phyloP scores from a whole-genome alignment of 495 filamentous ascomycete genomes.

The Niebla homalea region DNA sequence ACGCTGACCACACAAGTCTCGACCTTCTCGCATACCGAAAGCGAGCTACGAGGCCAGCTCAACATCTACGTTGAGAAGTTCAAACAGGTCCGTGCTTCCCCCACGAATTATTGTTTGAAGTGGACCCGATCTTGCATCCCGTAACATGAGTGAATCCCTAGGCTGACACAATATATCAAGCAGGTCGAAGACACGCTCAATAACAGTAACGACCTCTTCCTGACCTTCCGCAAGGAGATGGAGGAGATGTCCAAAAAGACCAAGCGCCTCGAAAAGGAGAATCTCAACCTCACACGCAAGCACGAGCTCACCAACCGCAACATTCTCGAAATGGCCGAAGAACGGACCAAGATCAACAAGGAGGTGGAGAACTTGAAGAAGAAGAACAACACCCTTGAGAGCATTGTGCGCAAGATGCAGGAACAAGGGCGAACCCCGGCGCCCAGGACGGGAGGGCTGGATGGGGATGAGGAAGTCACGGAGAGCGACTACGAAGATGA shows the following conservation, averaged over 20 bases:
- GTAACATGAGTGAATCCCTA: neutral
- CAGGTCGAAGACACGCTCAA: conserved; percentile 98
- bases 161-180: conserved; percentile 1
- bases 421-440: conserved; percentile 63
- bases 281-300: conserved; percentile 78
- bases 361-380: conserved; percentile 71
- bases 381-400: conserved; percentile 85
- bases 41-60: conserved; percentile 82
- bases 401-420: conserved; percentile 88
- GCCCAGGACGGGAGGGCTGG: conserved; percentile 38
- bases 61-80: conserved; percentile 99
- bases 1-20: conserved; percentile 82
- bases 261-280: conserved; percentile 93
- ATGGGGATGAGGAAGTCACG: conserved; percentile 57
- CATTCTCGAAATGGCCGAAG: conserved; percentile 96
- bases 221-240: conserved; percentile 98
- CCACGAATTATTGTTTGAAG: neutral
- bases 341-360: conserved; percentile 66
- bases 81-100: conserved; percentile 67
- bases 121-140: too few species aligned
- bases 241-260: conserved; percentile 99
- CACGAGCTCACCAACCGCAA: conserved; percentile 88
- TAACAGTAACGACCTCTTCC: conserved; percentile 95
- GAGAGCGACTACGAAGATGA: conserved; percentile 55
- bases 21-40: conserved; percentile 92